Conservation (phyloP, 2,329 filamentous ascomycete genomes). For the Raffaelea albimanens region DNA sequence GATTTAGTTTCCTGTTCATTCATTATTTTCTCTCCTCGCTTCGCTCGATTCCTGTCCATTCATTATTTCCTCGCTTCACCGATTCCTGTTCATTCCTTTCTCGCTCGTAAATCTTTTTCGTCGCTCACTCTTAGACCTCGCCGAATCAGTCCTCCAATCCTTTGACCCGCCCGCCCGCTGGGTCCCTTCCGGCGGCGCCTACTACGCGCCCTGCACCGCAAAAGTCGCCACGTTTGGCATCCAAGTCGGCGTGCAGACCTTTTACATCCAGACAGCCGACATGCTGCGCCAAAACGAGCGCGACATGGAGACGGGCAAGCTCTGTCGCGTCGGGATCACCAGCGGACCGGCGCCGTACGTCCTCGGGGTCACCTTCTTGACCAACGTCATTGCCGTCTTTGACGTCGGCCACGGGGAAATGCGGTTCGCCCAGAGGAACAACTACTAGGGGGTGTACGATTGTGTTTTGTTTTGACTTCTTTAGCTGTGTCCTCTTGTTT, state of each 20-base stretch:
- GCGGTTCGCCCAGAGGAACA: constrained; percentile 16
- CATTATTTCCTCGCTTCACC: too few relatives aligned
- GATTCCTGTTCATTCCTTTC: too few relatives aligned
- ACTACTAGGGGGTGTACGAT: too few relatives aligned
- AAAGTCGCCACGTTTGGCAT: constrained; percentile 20
- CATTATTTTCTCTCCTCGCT: too few relatives aligned
- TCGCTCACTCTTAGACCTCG: too few relatives aligned
- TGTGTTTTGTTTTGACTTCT: too few relatives aligned
- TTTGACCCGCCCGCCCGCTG: constrained; percentile 17
- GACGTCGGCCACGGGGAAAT: constrained; percentile 20
- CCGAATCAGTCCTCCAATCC: constrained; percentile 12
- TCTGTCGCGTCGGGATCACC: constrained; percentile 19
- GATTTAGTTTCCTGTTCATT: too few relatives aligned
- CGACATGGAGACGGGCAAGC: constrained; percentile 12
- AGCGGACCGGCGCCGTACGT: constrained; percentile 15
- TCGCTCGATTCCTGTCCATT: too few relatives aligned
- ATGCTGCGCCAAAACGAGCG: constrained; percentile 16
- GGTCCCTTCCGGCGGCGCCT: constrained; percentile 12
- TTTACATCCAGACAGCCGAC: constrained; percentile 17
- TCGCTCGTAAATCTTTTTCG: too few relatives aligned
- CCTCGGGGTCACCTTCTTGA: constrained; percentile 19
- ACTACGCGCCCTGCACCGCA: constrained; percentile 20
- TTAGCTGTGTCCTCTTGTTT: too few relatives aligned
- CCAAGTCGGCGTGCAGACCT: constrained; percentile 16
- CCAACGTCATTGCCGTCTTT: constrained; percentile 21